These are phyloP conservation scores for Trametes cubensis DNA, from an alignment of 768 basidiomycete species.

Conservation along the genomic window DNA sequence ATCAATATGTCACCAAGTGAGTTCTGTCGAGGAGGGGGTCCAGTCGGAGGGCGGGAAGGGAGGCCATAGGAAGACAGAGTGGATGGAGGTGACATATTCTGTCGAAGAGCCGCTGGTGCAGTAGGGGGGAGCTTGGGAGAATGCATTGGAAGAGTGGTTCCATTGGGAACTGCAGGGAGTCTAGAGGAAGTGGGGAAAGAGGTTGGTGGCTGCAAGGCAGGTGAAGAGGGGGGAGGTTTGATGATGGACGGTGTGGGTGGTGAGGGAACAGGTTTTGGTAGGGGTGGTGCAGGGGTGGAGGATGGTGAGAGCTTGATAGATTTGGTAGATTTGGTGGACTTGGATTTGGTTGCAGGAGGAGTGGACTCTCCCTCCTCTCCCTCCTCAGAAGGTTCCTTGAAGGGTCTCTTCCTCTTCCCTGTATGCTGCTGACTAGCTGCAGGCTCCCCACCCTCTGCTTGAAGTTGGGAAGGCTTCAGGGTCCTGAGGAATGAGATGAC, in stretches of 20 bases:
- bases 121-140: not conserved
- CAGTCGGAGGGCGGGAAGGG: not conserved
- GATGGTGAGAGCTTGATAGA: not conserved
- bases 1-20: constrained; percentile 12
- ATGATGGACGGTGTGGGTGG: not conserved
- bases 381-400: constrained; percentile 4
- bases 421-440: not conserved
- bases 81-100: not conserved
- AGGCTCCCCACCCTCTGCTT: constrained; percentile 2
- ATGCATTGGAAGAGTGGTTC: not conserved
- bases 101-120: not conserved
- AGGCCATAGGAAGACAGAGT: not conserved
- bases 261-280: not conserved
- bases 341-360: not conserved
- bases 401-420: constrained; percentile 20
- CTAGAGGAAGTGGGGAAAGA: not conserved
- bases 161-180: not conserved
- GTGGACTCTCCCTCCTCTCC: not conserved
- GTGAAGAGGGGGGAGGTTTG: not conserved
- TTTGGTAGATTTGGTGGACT: not conserved
- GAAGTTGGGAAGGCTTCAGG: constrained; percentile 23
- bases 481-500: constrained; percentile 54
- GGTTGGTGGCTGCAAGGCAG: not conserved
- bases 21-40: not conserved
- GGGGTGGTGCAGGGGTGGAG: not conserved